Base-by-base conservation (phyloP, 352 stramenopile genomes). In the Pythium pyrilobum region DNA sequence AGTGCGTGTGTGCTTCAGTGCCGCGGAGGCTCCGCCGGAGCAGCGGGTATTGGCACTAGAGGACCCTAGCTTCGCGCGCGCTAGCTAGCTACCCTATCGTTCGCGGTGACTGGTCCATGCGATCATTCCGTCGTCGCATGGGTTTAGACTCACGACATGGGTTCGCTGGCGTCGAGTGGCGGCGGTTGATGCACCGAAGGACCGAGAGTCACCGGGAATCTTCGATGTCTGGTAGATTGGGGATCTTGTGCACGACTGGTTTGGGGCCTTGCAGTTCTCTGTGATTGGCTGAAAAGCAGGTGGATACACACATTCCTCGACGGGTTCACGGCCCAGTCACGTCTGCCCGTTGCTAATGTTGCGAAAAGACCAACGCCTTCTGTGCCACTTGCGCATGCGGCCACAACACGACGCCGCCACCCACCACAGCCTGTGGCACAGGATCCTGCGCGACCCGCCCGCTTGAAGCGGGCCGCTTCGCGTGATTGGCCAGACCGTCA, bases 331-430 rank as follows among this genome's bases (percentile, higher is more conserved):
- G 29, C 5, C 33, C 48, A 45, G 48, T 38, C 48, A 46, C 48
- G 28, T 51, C 43, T 51, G 43, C 40, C 36, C 44, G 53, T 61
- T 55, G 53, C 53, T 28, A 39, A 61, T 36, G 53, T 13, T 55
- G 44, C 44, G 44, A 61, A 50, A 61, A 55, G 23, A 12, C 13
- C 33, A 33, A 15, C 21, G 27, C 31, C 29, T 43, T 43, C 37
- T 43, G 37, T 43, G 25, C 20, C 33, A 49, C 36, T 61, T 54
- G 54, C 54, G 54, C 54, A 62, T 62, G 54, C 33, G 29, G 29
- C 32, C 32, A 52, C 42, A 31, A 59, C 32, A 45, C 52, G 41
- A 52, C 29, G 37, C 37, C 37, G 18, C 37, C 48, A 47, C 36
- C 48, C 29, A 45, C 31, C 43, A 28, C 18, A 8, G 10, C 15